A percentile compares a stretch with the other conserved stretches of the same genome.
Conservation (phyloP, 768 basidiomycete species). For the Nidularia pulvinata region DNA sequence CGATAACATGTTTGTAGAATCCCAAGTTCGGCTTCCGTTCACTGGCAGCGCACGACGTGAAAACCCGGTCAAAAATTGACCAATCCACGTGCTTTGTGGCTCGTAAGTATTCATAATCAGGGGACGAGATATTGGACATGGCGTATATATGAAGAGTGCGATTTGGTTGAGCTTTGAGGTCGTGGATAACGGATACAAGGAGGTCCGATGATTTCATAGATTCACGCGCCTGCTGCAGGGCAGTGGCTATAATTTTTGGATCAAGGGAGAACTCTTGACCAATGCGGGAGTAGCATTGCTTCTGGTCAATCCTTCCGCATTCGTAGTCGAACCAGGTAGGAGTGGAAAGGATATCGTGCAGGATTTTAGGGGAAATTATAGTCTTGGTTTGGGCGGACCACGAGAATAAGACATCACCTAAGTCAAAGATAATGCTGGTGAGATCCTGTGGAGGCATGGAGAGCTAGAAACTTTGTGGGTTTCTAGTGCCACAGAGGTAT, state of each 20-base stretch:
- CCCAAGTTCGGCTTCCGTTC: slow-evolving; percentile 39
- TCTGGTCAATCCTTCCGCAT: background rate
- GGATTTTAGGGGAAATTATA: background rate
- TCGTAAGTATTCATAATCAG: slow-evolving; percentile 28
- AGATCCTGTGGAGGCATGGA: too few relatives aligned
- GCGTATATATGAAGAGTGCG: slow-evolving; percentile 22
- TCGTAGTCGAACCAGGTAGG: background rate
- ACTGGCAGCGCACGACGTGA: slow-evolving; percentile 33
- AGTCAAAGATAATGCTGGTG: background rate
- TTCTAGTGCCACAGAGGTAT: too few relatives aligned
- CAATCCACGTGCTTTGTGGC: slow-evolving; percentile 21
- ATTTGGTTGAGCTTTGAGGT: background rate
- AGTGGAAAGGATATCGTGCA: background rate
- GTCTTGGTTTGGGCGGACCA: background rate
- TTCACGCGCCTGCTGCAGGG: background rate
- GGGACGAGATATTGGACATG: slow-evolving; percentile 40
- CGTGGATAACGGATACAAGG: background rate
- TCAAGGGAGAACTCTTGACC: background rate
- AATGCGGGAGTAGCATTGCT: background rate
- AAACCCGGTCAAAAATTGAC: slow-evolving; percentile 29
- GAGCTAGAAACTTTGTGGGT: too few relatives aligned
- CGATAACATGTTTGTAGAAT: slow-evolving; percentile 34
- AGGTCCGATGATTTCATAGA: background rate
- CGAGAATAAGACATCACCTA: background rate
- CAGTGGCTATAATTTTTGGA: background rate